Evolutionary conservation across 1,284 basidiomycete genomes (phyloP), one percentile per base, ranked within the genome.

Genomic region (Boletus smithii): DNA sequence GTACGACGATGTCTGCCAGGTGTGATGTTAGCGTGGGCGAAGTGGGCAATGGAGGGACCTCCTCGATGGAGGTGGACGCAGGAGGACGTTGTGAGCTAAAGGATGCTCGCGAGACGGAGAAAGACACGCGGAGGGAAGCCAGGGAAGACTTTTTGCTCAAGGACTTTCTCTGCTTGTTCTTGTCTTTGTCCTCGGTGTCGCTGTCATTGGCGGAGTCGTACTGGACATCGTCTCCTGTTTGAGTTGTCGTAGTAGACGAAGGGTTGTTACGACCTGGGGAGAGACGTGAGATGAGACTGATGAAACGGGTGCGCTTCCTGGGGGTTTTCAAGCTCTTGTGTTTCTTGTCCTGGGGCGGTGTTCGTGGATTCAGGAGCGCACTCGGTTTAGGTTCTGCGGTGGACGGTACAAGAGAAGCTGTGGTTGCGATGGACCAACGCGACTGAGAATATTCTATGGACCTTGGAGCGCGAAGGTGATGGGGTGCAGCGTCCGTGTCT

Each of bases 261-360:
- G 41, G 7, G 5, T 66, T 62, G 5, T 18, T 23, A 14, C 64
- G 66, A 20, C 63, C 53, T 0, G 61, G 65, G 1, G 66, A 67
- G 9, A 64, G 20, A 4, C 61, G 63, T 0, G 65, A 66, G 6
- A 64, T 64, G 39, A 64, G 60, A 40, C 57, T 66, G 26, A 68
- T 62, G 41, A 64, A 65, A n/a, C 66, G 63, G 0, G 64, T 17
- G 9, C 62, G 62, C 35, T 68, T 68, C 34, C 52, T 62, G 6
- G 64, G 63, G 0, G 57, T 50, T 39, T 67, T 68, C 6, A 50
- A 4, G 5, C 20, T 3, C 47, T 65, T 65, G 24, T 48, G 38
- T 14, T 61, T 64, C 22, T 59, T 66, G 1, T 41, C 46, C 32
- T 44, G 57, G 9, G 53, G 45, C 0, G 51, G 32, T 0, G 50